phyloP scores from a whole-genome alignment of 805 yeast genomes.

The Pichia pseudocactophila region DNA sequence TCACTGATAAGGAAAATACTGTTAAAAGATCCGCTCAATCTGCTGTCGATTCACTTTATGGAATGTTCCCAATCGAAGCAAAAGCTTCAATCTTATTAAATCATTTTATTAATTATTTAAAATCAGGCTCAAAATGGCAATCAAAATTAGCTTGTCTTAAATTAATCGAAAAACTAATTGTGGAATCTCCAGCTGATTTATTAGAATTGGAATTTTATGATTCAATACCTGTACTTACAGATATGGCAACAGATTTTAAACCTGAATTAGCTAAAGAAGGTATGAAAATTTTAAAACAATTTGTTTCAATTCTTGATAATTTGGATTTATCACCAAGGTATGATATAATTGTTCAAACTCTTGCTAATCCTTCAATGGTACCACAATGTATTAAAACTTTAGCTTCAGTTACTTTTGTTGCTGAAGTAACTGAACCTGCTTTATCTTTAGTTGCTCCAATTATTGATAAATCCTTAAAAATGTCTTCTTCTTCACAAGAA shows the following conservation, averaged over 20 bases:
- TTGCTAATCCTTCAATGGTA: slow-evolving; percentile 84
- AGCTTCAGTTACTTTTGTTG: slow-evolving; percentile 92
- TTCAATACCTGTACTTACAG: slow-evolving; percentile 78
- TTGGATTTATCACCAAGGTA: slow-evolving; percentile 83
- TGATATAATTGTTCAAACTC: slow-evolving; percentile 75
- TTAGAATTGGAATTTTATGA: slow-evolving; percentile 72
- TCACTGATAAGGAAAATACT: slow-evolving; percentile 80
- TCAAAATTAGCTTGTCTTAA: slow-evolving; percentile 74
- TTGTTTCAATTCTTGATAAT: slow-evolving; percentile 81
- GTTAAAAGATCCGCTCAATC: slow-evolving; percentile 82
- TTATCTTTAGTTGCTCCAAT: slow-evolving; percentile 86
- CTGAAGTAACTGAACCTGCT: slow-evolving; percentile 97
- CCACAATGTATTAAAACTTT: slow-evolving; percentile 82
- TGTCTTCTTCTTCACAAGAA: slow-evolving; percentile 87
- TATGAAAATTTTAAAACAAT: slow-evolving; percentile 54
- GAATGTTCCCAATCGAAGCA: slow-evolving; percentile 69
- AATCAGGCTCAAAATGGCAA: slow-evolving; percentile 89
- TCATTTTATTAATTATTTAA: slow-evolving; percentile 51
- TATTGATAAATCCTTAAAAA: slow-evolving; percentile 77
- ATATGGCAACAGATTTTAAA: slow-evolving; percentile 89
- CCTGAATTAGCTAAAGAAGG: slow-evolving; percentile 92
- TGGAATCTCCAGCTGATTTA: slow-evolving; percentile 76
- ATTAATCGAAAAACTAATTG: slow-evolving; percentile 62
- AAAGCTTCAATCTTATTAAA: slow-evolving; percentile 63
- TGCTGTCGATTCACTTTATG: slow-evolving; percentile 62